phyloP scores from a whole-genome alignment of 495 filamentous ascomycete species.

The Tuber melanosporum region DNA sequence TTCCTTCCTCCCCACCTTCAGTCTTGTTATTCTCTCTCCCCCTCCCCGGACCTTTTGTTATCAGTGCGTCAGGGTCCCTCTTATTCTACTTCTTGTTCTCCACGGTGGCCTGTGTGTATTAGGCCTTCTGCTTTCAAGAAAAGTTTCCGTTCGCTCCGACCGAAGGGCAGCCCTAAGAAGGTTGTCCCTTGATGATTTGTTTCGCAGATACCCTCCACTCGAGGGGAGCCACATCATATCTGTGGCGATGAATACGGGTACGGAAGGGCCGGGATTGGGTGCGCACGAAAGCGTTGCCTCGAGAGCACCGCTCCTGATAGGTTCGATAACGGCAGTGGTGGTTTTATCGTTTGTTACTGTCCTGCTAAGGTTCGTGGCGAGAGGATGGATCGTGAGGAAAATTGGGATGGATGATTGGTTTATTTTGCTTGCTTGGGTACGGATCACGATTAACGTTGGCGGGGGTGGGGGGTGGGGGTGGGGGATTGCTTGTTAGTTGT shows the following conservation, averaged over 20 bases:
- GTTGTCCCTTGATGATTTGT: background rate
- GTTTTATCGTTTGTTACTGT: slow-evolving; percentile 17
- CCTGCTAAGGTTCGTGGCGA: slow-evolving; percentile 26
- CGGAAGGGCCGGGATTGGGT: background rate
- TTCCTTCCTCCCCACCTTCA: background rate
- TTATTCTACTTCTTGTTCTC: background rate
- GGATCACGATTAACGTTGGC: slow-evolving; percentile 13
- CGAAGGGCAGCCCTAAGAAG: background rate
- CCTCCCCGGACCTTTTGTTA: background rate
- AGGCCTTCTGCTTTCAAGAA: background rate
- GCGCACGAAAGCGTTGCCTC: background rate
- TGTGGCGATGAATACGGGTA: background rate
- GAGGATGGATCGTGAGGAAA: slow-evolving; percentile 56
- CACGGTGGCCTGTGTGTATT: background rate
- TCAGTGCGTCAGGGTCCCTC: background rate
- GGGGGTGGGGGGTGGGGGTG: slow-evolving; percentile 1
- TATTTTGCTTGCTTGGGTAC: slow-evolving; percentile 76
- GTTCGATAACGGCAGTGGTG: slow-evolving; percentile 7
- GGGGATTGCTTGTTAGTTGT: slow-evolving; percentile 1
- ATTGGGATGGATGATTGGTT: slow-evolving; percentile 73
- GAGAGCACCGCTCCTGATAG: slow-evolving; percentile 2
- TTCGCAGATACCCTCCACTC: background rate
- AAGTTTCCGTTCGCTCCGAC: background rate
- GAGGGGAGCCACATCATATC: background rate
- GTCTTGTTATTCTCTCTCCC: background rate